These are phyloP conservation scores for Phlebopus sp. DNA, from an alignment of 1,284 basidiomycete genomes.

Conservation along the genomic window DNA sequence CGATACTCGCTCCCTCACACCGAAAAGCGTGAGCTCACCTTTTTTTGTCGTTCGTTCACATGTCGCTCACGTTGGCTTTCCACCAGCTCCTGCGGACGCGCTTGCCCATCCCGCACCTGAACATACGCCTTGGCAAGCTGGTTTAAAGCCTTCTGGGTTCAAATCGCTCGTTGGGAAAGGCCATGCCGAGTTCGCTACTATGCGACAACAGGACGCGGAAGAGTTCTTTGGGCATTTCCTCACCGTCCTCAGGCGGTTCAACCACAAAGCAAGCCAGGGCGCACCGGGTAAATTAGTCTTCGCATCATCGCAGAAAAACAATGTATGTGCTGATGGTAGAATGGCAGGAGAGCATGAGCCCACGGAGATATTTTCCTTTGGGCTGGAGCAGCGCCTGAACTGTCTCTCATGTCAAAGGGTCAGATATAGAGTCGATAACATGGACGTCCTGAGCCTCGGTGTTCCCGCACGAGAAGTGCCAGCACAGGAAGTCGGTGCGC, in stretches of 20 bases:
- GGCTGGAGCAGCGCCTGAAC: slow-evolving; percentile 82
- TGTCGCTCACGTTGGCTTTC: slow-evolving; percentile 9
- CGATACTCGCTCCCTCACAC: slow-evolving; percentile 68
- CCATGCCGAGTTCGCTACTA: slow-evolving; percentile 93
- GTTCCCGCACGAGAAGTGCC: slow-evolving; percentile 53
- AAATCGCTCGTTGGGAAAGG: slow-evolving; percentile 90
- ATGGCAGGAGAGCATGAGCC: slow-evolving; percentile 46
- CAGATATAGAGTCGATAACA: slow-evolving; percentile 79
- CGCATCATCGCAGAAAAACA: not conserved
- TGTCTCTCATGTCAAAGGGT: slow-evolving; percentile 85
- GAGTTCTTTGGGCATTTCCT: slow-evolving; percentile 90
- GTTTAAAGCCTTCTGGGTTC: slow-evolving; percentile 82
- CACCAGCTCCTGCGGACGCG: slow-evolving; percentile 26
- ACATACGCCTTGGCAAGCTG: slow-evolving; percentile 70
- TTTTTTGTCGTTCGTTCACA: not conserved
- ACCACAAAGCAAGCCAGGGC: slow-evolving; percentile 49
- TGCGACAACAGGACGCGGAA: slow-evolving; percentile 96
- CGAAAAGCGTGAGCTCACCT: slow-evolving; percentile 16
- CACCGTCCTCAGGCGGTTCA: slow-evolving; percentile 63
- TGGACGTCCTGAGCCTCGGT: slow-evolving; percentile 78
- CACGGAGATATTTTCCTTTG: slow-evolving; percentile 79
- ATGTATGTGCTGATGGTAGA: not conserved
- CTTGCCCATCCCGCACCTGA: slow-evolving; percentile 44
- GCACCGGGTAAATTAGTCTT: slow-evolving; percentile 28
- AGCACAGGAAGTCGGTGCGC: not conserved